Conservation (phyloP, 2,329 filamentous ascomycete genomes). For the Colletotrichum sidae region DNA sequence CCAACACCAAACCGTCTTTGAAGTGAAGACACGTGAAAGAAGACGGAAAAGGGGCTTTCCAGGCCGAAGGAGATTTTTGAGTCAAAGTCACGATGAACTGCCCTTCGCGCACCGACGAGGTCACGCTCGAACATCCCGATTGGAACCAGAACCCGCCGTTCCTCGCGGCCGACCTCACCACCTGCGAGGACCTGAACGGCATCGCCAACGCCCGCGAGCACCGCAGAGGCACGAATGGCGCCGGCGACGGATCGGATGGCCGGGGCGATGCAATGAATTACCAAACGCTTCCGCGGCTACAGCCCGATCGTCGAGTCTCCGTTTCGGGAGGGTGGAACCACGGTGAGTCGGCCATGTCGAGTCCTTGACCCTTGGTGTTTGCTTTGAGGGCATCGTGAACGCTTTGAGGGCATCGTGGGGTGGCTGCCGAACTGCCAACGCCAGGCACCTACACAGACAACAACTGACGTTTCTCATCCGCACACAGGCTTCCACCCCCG, state of each 20-base stretch:
- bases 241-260: constrained; percentile 39
- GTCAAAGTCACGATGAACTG: constrained; percentile 59
- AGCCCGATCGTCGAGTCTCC: constrained; percentile 31
- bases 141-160: constrained; percentile 67
- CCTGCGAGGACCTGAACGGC: constrained; percentile 66
- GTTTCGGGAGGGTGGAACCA: constrained; percentile 38
- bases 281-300: constrained; percentile 31
- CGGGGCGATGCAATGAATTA: constrained; percentile 37
- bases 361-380: not conserved
- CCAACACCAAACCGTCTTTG: too few relatives aligned
- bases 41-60: too few relatives aligned
- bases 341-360: constrained; percentile 11
- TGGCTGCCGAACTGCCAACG: not conserved
- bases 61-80: too few relatives aligned
- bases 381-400: not conserved
- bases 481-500: constrained; percentile 33
- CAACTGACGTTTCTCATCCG: not conserved
- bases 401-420: not conserved
- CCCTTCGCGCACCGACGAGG: constrained; percentile 65
- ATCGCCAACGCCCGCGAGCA: constrained; percentile 63
- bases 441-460: not conserved
- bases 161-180: constrained; percentile 61
- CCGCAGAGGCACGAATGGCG: constrained; percentile 50
- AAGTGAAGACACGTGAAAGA: too few relatives aligned
- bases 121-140: constrained; percentile 57